Evolutionary conservation across 257 asterid genomes (phyloP), one percentile per base, ranked within the genome.

Genomic region (Solanum rostratum): DNA sequence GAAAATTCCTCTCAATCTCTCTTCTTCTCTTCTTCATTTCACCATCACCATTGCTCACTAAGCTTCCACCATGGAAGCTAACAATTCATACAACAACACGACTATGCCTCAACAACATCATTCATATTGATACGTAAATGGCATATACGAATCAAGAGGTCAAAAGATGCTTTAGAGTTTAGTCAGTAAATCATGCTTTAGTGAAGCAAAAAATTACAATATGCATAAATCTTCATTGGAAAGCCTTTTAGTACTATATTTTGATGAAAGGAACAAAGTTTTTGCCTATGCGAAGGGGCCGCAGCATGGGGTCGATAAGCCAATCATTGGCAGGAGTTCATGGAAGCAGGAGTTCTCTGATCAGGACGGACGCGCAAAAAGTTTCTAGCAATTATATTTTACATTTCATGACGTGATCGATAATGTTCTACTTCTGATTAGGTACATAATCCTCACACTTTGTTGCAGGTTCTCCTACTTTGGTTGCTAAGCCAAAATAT

Each of bases 401-500:
- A 1, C 54, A 70, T 70, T 41, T 70, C 65, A 7, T 41, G 24
- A 80, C 4, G 6, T 11, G 6, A 43, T 37, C 6, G 5, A 30
- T 59, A 15, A 62, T 49, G n/a, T 29, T 19, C 30, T 33, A 55
- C 39, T 46, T 63, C 24, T 52, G 49, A 41, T 41, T 50, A 69
- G 27, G 73, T 33, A 18, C 70, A 49, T 24, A 76, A 76, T 49
- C 2, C n/a, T 49, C 57, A 52, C 0, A 46, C 62, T 74, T 52
- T 76, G n/a, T 46, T 19, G 14, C 90, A 95, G 98, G 93, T 93
- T 83, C 92, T 96, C 66, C 87, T 53, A 68, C 63, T 92, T 52
- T 96, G 99, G 99, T 83, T 95, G 27, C 65, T 93, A 59, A 89
- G 91, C 88, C 98, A 95, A 86, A 93, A 93, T 60, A 79, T 96